These are phyloP conservation scores for Periconia macrospinosa DNA, from an alignment of 2,329 filamentous ascomycete species.

Conservation along the genomic window DNA sequence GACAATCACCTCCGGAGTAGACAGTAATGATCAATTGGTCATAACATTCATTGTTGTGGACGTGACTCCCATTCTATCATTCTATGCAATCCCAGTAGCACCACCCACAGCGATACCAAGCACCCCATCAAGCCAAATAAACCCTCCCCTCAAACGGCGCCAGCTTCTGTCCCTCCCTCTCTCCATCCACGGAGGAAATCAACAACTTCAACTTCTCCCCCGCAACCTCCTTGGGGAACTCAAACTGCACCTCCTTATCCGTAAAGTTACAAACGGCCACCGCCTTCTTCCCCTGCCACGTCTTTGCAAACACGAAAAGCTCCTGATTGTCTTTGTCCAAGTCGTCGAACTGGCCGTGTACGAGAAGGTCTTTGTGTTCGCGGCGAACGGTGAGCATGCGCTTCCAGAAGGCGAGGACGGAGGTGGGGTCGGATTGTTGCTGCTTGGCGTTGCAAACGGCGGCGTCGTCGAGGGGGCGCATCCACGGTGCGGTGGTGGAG, in stretches of 20 bases:
- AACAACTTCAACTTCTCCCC: conserved; percentile 33
- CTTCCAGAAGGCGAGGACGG: conserved; percentile 65
- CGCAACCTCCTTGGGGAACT: conserved; percentile 32
- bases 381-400: conserved; percentile 58
- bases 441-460: conserved; percentile 59
- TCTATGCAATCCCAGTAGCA: too few relatives aligned
- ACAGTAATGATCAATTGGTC: too few relatives aligned
- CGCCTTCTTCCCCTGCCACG: conserved; percentile 30
- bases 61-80: too few relatives aligned
- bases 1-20: too few relatives aligned
- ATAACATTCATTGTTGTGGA: too few relatives aligned
- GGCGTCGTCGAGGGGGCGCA: conserved; percentile 61
- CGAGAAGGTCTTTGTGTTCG: conserved; percentile 60
- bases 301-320: conserved; percentile 57
- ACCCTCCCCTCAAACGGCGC: conserved; percentile 33
- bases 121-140: conserved; percentile 21
- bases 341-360: conserved; percentile 62
- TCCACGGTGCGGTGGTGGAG: conserved; percentile 58
- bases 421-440: conserved; percentile 49
- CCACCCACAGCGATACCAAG: not conserved
- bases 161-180: conserved; percentile 18
- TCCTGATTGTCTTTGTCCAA: conserved; percentile 55
- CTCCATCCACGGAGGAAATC: conserved; percentile 21
- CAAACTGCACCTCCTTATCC: conserved; percentile 31
- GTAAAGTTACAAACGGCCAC: conserved; percentile 42